phyloP scores from a whole-genome alignment of 2,329 filamentous ascomycete genomes.

The Huntiella abstrusa region DNA sequence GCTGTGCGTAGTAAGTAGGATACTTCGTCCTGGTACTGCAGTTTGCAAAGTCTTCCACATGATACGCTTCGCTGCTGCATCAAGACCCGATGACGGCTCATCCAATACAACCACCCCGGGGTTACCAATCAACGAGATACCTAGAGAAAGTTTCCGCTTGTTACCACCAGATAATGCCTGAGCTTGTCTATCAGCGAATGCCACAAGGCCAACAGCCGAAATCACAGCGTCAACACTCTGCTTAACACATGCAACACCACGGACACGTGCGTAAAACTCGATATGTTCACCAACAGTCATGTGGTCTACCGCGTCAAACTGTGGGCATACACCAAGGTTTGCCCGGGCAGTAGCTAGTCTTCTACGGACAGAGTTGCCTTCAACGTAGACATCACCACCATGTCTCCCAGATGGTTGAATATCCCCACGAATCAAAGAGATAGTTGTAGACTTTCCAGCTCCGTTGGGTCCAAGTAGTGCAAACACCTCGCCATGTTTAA shows the following conservation, averaged over 20 bases:
- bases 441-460: constrained; percentile 79
- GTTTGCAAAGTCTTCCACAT: constrained; percentile 78
- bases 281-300: constrained; percentile 84
- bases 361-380: constrained; percentile 54
- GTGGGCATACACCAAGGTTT: constrained; percentile 79
- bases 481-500: constrained; percentile 66
- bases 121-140: constrained; percentile 84
- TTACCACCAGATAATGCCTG: constrained; percentile 72
- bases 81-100: constrained; percentile 75
- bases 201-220: constrained; percentile 57
- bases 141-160: constrained; percentile 77
- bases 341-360: constrained; percentile 53
- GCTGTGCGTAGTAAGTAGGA: constrained; percentile 77
- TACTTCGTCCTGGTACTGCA: constrained; percentile 56
- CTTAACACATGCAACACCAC: constrained; percentile 56
- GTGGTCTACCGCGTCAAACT: constrained; percentile 70
- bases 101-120: constrained; percentile 74
- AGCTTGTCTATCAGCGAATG: constrained; percentile 57
- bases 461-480: constrained; percentile 80
- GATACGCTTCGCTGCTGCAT: constrained; percentile 73
- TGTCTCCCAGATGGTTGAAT: constrained; percentile 52
- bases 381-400: constrained; percentile 65
- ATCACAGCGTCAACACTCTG: constrained; percentile 65
- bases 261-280: constrained; percentile 67
- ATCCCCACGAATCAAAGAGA: constrained; percentile 78